Conservation (phyloP, 768 basidiomycete genomes). For the Pulveroboletus sp. region DNA sequence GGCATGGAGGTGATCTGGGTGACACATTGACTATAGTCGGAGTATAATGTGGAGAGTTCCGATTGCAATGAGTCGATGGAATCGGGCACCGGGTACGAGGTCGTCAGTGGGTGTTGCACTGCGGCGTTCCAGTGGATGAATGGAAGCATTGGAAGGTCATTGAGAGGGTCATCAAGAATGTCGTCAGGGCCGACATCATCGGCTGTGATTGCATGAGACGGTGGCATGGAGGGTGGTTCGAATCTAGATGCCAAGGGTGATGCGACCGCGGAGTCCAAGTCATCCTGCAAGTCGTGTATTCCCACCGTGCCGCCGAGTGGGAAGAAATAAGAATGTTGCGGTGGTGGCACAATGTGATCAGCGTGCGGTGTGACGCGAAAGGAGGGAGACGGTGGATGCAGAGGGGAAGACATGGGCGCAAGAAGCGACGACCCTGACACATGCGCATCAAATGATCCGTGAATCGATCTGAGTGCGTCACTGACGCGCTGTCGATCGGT, state of each 20-base stretch:
- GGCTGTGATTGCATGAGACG: conserved; percentile 5
- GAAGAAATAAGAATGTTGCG: conserved; percentile 12
- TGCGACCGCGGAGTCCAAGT: conserved; percentile 3
- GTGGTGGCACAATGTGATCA: not conserved
- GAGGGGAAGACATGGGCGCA: conserved; percentile 4
- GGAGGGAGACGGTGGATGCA: conserved; percentile 2
- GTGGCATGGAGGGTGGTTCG: conserved; percentile 11
- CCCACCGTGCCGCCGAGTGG: conserved; percentile 5
- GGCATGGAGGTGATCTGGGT: conserved; percentile 43
- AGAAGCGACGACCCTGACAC: conserved; percentile 16
- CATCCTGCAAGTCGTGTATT: conserved; percentile 14
- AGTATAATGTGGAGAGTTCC: conserved; percentile 45
- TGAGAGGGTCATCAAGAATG: conserved; percentile 13
- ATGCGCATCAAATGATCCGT: conserved; percentile 11
- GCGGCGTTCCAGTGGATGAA: conserved; percentile 24
- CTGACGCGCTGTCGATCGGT: conserved; percentile 29
- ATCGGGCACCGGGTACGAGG: conserved; percentile 4
- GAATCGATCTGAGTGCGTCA: conserved; percentile 18
- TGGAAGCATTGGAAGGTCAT: conserved; percentile 19
- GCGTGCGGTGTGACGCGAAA: conserved; percentile 8
- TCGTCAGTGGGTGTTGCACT: conserved; percentile 12
- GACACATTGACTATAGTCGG: conserved; percentile 45
- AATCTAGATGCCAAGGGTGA: conserved; percentile 14
- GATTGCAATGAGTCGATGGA: conserved; percentile 32
- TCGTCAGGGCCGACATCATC: conserved; percentile 1